Base-by-base conservation (phyloP, 2,329 filamentous ascomycete genomes). In the Colletotrichum chlorophyti region DNA sequence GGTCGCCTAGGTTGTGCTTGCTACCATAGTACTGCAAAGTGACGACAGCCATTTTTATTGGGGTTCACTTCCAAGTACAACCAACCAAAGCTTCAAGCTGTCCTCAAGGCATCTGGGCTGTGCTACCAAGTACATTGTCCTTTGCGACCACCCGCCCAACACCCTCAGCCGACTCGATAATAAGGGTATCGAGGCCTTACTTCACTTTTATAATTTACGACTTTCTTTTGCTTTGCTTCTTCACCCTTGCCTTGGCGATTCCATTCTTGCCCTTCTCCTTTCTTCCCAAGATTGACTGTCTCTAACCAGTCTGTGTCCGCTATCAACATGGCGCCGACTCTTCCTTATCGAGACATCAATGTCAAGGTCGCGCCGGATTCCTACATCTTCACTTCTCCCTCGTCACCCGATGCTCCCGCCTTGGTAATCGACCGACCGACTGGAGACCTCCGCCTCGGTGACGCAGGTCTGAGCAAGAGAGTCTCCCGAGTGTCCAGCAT, bases 361-460 rank as follows among this genome's bases (percentile, higher is more conserved):
- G 87, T 99, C 74, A 93, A 96, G 76, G 91, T 93, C 65, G 93
- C 94, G 49, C 83, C 91, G 68, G 91, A 94, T 68, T 90, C 95
- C 72, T 99, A 99, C 81, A 91, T 93, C 68, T 99, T 99, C 76
- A 93, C 91, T 34, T 99, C 95, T 24, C 95, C 95, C 24, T 98
- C 95, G 1, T 94, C 93, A 4, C 93, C 93, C 61, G 87, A 93
- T 75, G 90, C 93, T 24, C 92, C 91, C 12, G 91, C 92, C 9
- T 83, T 99, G 48, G 87, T 97, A 12, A 85, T 99, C 64, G 95
- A 98, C 70, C 87, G 95, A 51, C 95, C 95, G 9, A 95, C 93
- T 12, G 95, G 95, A 61, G 93, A 98, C 75, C 78, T 98, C 49
- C 86, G 93, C 61, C 82, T 99, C 59, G 90, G 88, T 68, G 90